Evolutionary conservation across 2,329 filamentous ascomycete species (phyloP).

Genomic region (Botrytis elliptica): DNA sequence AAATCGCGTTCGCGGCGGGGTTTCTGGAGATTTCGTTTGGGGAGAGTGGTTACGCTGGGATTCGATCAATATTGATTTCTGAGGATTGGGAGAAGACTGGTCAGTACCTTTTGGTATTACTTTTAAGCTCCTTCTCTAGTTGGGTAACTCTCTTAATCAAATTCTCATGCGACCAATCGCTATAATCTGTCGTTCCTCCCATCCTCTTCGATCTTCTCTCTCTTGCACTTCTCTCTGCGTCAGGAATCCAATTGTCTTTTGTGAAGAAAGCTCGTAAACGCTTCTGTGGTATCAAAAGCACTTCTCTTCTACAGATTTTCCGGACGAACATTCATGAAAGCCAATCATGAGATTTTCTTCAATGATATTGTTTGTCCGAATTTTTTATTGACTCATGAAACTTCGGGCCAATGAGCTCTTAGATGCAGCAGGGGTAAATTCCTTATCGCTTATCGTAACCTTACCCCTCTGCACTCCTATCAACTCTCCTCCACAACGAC

Average conservation of each 20-base stretch:
- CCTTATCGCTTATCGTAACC: slow-evolving; percentile 20
- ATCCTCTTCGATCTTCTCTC: slow-evolving; percentile 18
- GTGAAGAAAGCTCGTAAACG: background rate
- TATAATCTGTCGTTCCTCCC: slow-evolving; percentile 50
- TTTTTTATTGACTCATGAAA: slow-evolving; percentile 16
- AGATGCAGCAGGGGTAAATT: slow-evolving; percentile 2
- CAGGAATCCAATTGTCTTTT: slow-evolving; percentile 1
- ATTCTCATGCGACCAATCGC: slow-evolving; percentile 64
- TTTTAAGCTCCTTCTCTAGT: slow-evolving; percentile 64
- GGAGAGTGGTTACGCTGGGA: slow-evolving; percentile 18
- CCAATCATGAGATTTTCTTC: background rate
- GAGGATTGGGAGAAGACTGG: background rate
- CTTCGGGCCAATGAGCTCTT: slow-evolving; percentile 10
- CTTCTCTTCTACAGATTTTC: background rate
- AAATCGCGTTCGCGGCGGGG: slow-evolving; percentile 43
- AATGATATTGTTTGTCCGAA: background rate
- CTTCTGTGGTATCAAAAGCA: slow-evolving; percentile 1
- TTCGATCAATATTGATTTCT: background rate
- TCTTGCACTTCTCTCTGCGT: slow-evolving; percentile 18
- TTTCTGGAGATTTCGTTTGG: slow-evolving; percentile 44
- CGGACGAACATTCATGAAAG: slow-evolving; percentile 14
- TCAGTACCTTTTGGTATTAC: slow-evolving; percentile 42
- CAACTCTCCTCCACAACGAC: background rate
- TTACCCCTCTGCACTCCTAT: background rate
- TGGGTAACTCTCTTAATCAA: slow-evolving; percentile 66